Base-by-base conservation (phyloP, 176 grass and related monocot species). In the Ensete ventricosum region DNA sequence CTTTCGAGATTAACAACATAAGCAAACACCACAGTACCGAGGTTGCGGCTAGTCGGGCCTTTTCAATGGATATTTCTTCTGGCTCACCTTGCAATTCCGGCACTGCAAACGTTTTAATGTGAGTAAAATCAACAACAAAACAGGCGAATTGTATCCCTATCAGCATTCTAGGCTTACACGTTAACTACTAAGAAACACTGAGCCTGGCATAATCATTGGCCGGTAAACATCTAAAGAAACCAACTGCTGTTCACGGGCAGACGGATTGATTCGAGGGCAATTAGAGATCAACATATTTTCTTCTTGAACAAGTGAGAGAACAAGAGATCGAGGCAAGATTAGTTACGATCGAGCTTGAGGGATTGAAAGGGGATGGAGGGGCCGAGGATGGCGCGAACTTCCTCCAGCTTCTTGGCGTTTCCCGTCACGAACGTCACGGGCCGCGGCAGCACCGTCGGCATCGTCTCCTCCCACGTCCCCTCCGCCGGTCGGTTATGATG, bases 331-430 rank as follows among this genome's bases (percentile, higher is more conserved):
- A 63, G 11, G n/a, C 2, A 50, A 17, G 53, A 21, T 11, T n/a
- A 11, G 71, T 72, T 85, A 98, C 94, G 50, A 62, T 93, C 94
- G 80, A 98, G 84, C 74, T 93, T 98, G 77, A 98, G 86, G 50
- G 90, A 93, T 78, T 89, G 85, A 82, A 98, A 93, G 76, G 94
- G 94, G 80, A 98, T 75, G 82, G 90, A 98, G 50, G 83, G 54
- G 76, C 86, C 94, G 58, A 93, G 86, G 76, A 93, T 98, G 29
- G 90, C 85, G 52, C 90, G 84, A 72, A 91, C 90, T 68, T 98
- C 90, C 84, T 93, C 94, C 68, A 98, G 90, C 88, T 98, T 98
- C 86, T 98, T 98, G 58, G 90, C 79, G 88, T 98, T 98, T 21
- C 94, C 94, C 17, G 94, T 98, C 19, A 98, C 90, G 80, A 98